Conservation (phyloP, 176 grass and related monocot species). For the Luzula sylvatica region DNA sequence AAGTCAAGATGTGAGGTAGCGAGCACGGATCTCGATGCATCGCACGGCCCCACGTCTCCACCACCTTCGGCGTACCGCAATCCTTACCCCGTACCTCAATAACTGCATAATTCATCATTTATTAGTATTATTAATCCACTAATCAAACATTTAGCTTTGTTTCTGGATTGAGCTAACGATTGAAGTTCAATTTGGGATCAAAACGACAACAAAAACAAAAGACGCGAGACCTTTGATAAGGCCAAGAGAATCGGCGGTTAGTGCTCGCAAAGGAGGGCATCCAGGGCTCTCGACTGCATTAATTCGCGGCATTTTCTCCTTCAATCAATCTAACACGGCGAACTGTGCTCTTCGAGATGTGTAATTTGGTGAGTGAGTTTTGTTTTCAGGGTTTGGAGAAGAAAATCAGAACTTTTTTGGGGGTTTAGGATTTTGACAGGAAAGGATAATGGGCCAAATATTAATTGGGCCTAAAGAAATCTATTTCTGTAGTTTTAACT, state of each 20-base stretch:
- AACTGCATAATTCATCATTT: constrained; percentile 24
- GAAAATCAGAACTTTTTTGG: too few relatives aligned
- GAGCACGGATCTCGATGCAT: constrained; percentile 58
- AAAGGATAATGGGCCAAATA: too few relatives aligned
- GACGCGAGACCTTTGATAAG: constrained; percentile 85
- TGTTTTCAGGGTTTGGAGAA: too few relatives aligned
- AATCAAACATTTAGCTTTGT: too few relatives aligned
- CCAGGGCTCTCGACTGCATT: constrained; percentile 55
- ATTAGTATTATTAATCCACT: background rate
- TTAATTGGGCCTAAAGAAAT: too few relatives aligned
- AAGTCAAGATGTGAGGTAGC: constrained; percentile 47
- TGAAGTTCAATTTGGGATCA: too few relatives aligned
- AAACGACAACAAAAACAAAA: background rate
- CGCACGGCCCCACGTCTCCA: constrained; percentile 66
- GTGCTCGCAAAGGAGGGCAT: constrained; percentile 58
- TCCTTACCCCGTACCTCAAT: constrained; percentile 50
- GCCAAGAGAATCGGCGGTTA: constrained; percentile 68
- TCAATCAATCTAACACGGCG: too few relatives aligned
- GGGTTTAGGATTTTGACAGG: too few relatives aligned
- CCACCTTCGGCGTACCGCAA: too few relatives aligned
- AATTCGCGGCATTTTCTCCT: constrained; percentile 80
- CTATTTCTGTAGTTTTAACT: too few relatives aligned
- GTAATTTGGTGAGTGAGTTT: too few relatives aligned
- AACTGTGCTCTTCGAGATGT: too few relatives aligned
- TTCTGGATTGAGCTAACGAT: background rate